Conservation (phyloP, 768 basidiomycete species). For the Boletus sp. region DNA sequence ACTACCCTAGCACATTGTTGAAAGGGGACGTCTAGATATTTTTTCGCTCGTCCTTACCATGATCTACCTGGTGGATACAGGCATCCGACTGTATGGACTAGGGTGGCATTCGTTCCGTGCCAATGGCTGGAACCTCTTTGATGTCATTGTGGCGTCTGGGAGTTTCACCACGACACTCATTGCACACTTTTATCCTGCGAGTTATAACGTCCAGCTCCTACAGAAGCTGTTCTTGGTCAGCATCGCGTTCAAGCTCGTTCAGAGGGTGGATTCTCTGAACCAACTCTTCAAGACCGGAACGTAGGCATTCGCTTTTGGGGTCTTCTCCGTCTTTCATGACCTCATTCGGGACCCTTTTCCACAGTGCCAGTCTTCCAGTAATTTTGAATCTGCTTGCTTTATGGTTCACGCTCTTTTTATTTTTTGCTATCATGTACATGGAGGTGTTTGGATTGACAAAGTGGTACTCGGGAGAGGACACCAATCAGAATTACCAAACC, state of each 20-base stretch:
- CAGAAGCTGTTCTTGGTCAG: conserved; percentile 91
- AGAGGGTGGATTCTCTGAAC: conserved; percentile 82
- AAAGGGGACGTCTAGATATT: conserved; percentile 45
- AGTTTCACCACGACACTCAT: conserved; percentile 81
- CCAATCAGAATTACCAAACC: conserved; percentile 73
- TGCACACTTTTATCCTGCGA: conserved; percentile 51
- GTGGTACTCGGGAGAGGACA: conserved; percentile 67
- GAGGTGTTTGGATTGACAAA: conserved; percentile 93
- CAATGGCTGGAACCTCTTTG: conserved; percentile 95
- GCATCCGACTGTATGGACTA: conserved; percentile 76
- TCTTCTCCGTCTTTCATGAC: background rate
- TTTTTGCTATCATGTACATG: conserved; percentile 83
- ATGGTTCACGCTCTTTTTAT: conserved; percentile 88
- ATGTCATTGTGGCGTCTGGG: conserved; percentile 74
- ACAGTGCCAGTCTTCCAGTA: conserved; percentile 79
- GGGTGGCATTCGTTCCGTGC: conserved; percentile 81
- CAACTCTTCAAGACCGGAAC: conserved; percentile 95
- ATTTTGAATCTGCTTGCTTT: conserved; percentile 81
- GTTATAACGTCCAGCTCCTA: conserved; percentile 58
- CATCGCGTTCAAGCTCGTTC: conserved; percentile 92
- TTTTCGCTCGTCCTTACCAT: conserved; percentile 73
- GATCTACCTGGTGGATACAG: conserved; percentile 73
- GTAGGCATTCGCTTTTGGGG: conserved; percentile 46
- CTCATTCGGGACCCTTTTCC: background rate
- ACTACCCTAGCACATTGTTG: conserved; percentile 5